A percentile compares a stretch with the other conserved stretches of the same genome.
Evolutionary conservation across 768 basidiomycete genomes (phyloP).

Genomic region (Leucosporidium scottii): DNA sequence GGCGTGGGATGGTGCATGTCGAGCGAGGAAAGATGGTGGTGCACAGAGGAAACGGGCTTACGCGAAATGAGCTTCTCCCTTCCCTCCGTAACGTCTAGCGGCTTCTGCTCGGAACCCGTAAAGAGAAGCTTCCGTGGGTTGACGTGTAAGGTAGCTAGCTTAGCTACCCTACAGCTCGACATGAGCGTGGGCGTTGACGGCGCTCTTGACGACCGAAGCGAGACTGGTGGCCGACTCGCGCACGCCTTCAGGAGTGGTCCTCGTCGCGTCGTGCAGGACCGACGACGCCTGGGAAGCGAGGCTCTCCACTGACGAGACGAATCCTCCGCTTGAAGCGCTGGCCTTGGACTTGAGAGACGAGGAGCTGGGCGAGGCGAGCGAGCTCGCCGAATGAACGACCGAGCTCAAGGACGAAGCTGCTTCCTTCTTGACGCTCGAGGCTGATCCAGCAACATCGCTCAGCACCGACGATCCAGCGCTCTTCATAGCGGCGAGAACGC

Average conservation of each 20-base stretch:
- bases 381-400: too few relatives aligned
- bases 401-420: too few relatives aligned
- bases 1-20: not conserved
- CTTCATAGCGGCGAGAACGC: too few relatives aligned
- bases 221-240: slow-evolving; percentile 6
- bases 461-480: too few relatives aligned
- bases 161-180: slow-evolving; percentile 15
- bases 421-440: too few relatives aligned
- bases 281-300: not conserved
- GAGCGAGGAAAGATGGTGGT: not conserved
- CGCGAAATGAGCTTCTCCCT: not conserved
- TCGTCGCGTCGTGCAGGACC: slow-evolving; percentile 7
- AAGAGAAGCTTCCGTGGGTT: not conserved
- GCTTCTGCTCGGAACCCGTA: not conserved
- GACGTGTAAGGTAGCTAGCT: too few relatives aligned
- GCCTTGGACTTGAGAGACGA: too few relatives aligned
- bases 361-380: too few relatives aligned
- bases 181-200: slow-evolving; percentile 1
- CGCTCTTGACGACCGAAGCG: slow-evolving; percentile 7
- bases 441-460: too few relatives aligned
- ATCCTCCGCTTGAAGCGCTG: too few relatives aligned
- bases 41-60: not conserved
- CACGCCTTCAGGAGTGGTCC: slow-evolving; percentile 3
- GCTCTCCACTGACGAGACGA: not conserved
- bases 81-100: not conserved